These are phyloP conservation scores for Spathaspora passalidarum DNA, from an alignment of 805 yeast species.

Conservation along the genomic window DNA sequence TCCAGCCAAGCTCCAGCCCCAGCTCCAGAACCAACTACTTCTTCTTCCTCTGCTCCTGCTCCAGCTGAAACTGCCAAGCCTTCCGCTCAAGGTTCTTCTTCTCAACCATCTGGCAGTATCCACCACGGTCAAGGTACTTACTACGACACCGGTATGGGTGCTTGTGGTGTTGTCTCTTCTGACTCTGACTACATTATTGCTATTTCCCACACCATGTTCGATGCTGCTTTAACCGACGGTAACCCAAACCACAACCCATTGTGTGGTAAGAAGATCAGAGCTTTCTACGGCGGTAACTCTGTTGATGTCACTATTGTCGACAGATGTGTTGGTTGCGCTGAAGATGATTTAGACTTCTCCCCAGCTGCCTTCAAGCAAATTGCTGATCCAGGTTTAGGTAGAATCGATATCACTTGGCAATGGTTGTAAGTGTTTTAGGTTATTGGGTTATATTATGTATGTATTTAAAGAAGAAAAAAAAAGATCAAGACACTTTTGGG, in stretches of 20 bases:
- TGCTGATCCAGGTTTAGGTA: conserved; percentile 52
- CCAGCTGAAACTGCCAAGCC: conserved; percentile 11
- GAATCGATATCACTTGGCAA: conserved; percentile 53
- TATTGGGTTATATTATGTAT: background rate
- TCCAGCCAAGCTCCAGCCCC: too few species aligned
- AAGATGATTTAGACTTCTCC: conserved; percentile 55
- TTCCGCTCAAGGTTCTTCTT: conserved; percentile 13
- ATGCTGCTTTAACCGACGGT: conserved; percentile 25
- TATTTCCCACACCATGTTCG: conserved; percentile 42
- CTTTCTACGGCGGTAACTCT: conserved; percentile 45
- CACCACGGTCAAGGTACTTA: conserved; percentile 48
- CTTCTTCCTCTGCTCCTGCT: conserved; percentile 7
- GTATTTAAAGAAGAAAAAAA: background rate
- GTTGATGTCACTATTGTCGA: conserved; percentile 58
- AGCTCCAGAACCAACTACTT: conserved; percentile 6
- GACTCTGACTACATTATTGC: conserved; percentile 55
- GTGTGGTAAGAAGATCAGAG: conserved; percentile 53
- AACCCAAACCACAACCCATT: conserved; percentile 45
- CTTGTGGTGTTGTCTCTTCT: conserved; percentile 49
- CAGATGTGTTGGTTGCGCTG: conserved; percentile 53
- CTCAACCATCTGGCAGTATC: conserved; percentile 13
- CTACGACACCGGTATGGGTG: conserved; percentile 47
- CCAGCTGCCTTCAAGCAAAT: conserved; percentile 54
- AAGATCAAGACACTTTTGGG: background rate
- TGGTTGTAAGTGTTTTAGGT: conserved; percentile 21